phyloP scores from a whole-genome alignment of 2,329 filamentous ascomycete genomes.

The Cordyceps cateniannulata region DNA sequence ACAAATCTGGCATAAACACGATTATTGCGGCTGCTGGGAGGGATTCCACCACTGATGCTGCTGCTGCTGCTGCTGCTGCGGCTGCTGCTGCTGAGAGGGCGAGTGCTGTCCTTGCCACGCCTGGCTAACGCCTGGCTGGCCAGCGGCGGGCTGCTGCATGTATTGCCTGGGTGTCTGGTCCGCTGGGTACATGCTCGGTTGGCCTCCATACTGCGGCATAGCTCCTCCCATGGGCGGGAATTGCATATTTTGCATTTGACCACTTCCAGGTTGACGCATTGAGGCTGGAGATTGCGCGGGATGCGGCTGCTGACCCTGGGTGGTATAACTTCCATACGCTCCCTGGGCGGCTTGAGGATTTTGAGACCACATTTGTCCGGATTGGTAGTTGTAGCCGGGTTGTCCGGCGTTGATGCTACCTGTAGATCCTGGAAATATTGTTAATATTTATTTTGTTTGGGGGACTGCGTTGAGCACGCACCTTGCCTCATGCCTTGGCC shows the following conservation, averaged over 20 bases:
- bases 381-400: constrained; percentile 57
- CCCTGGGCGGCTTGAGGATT: constrained; percentile 37
- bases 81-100: constrained; percentile 32
- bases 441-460: constrained; percentile 58
- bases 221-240: constrained; percentile 57
- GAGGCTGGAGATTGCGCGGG: constrained; percentile 51
- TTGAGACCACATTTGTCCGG: constrained; percentile 61
- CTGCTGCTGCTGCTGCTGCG: constrained; percentile 9
- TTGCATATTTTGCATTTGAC: constrained; percentile 54
- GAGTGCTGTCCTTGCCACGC: constrained; percentile 56
- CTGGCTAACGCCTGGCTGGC: constrained; percentile 42
- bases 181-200: constrained; percentile 52
- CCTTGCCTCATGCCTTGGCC: constrained; percentile 66
- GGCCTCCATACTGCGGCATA: constrained; percentile 46
- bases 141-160: constrained; percentile 52
- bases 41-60: constrained; percentile 14
- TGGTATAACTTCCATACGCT: constrained; percentile 48
- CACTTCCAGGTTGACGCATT: constrained; percentile 47
- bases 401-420: constrained; percentile 42
- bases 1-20: background rate
- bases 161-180: constrained; percentile 61
- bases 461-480: constrained; percentile 42
- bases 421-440: constrained; percentile 45
- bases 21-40: constrained; percentile 14
- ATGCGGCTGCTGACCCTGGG: constrained; percentile 45